Base-by-base conservation (phyloP, 2,329 filamentous ascomycete genomes). In the Microascus cirrosus region DNA sequence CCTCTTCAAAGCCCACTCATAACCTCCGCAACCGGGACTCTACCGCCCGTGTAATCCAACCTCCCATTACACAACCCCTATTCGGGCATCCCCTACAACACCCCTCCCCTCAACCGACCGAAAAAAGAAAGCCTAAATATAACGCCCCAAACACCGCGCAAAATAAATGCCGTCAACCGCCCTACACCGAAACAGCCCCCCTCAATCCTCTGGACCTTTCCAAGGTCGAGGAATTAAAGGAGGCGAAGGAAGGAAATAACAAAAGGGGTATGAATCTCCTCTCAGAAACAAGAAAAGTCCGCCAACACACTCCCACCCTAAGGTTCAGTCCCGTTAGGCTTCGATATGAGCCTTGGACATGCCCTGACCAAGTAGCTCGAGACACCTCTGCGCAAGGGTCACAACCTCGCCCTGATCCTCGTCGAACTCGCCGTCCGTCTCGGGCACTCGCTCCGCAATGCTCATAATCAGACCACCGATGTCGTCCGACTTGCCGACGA, bases 341-440 rank as follows among this genome's bases (percentile, higher is more conserved):
- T 95, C 90, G 62, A 94, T 90, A 63, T 95, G 85, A 54, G 86
- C 81, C 73, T 93, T 93, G 35, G 87, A 84, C 66, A 80, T 84
- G 65, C 79, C 81, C 70, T 90, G 87, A 55, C 88, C 89, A 36
- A 96, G 75, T 3, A 96, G 80, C 71, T 96, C 93, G 48, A 96
- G 79, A 69, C 91, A 97, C 65, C 91, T 83, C 67, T 93, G 88
- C 25, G 94, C 93, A 64, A 99, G 82, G 63, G 86, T 91, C 62
- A 96, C 89, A 52, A 96, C 92, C 70, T 97, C 93, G 59, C 87
- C 89, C 70, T 96, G 92, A 53, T 94, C 92, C 60, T 95, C 91
- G 54, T 87, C 89, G 62, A 86, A 86, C 64, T 92, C 90, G 62
- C 91, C 88, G 60, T 95, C 91, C 0, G 89, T 87, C 66, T 95